A percentile compares a stretch with the other conserved stretches of the same genome.
These are phyloP conservation scores for Hyaloscypha finlandica DNA, from an alignment of 495 filamentous ascomycete species.

Conservation along the genomic window DNA sequence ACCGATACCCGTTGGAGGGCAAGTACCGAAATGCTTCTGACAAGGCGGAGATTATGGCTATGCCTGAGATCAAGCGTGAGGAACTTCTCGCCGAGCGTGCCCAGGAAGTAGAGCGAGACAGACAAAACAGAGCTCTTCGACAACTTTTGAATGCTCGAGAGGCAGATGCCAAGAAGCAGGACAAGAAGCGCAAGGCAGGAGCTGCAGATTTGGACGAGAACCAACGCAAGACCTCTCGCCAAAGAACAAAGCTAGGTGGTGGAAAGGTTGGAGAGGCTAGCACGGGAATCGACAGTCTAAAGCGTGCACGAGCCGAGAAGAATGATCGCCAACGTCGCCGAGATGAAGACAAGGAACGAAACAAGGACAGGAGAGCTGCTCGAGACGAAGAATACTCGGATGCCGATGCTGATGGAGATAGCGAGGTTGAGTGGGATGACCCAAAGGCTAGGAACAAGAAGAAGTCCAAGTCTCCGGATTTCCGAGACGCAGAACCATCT, in stretches of 20 bases:
- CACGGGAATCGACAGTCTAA: slow-evolving; percentile 77
- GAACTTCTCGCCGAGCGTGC: slow-evolving; percentile 85
- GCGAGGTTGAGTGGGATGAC: slow-evolving; percentile 75
- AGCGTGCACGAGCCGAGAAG: slow-evolving; percentile 82
- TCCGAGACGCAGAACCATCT: slow-evolving; percentile 55
- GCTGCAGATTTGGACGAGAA: slow-evolving; percentile 69
- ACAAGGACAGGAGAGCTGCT: slow-evolving; percentile 47
- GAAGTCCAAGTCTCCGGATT: slow-evolving; percentile 48
- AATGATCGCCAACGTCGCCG: slow-evolving; percentile 73
- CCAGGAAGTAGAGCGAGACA: slow-evolving; percentile 74
- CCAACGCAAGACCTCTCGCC: slow-evolving; percentile 77
- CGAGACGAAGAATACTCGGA: slow-evolving; percentile 55
- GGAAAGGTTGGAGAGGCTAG: slow-evolving; percentile 79
- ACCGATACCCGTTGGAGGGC: slow-evolving; percentile 84
- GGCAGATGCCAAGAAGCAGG: slow-evolving; percentile 50
- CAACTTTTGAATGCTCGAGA: slow-evolving; percentile 72
- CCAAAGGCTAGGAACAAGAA: slow-evolving; percentile 34
- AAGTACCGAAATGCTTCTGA: slow-evolving; percentile 79
- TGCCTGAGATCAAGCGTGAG: slow-evolving; percentile 90
- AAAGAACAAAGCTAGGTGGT: slow-evolving; percentile 75
- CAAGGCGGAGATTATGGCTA: slow-evolving; percentile 77
- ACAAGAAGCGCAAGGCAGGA: slow-evolving; percentile 81
- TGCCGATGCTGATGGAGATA: slow-evolving; percentile 72
- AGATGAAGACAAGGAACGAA: slow-evolving; percentile 64
- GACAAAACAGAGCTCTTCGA: slow-evolving; percentile 83